Conservation (phyloP, 257 asterid genomes). For the Salvia splendens region DNA sequence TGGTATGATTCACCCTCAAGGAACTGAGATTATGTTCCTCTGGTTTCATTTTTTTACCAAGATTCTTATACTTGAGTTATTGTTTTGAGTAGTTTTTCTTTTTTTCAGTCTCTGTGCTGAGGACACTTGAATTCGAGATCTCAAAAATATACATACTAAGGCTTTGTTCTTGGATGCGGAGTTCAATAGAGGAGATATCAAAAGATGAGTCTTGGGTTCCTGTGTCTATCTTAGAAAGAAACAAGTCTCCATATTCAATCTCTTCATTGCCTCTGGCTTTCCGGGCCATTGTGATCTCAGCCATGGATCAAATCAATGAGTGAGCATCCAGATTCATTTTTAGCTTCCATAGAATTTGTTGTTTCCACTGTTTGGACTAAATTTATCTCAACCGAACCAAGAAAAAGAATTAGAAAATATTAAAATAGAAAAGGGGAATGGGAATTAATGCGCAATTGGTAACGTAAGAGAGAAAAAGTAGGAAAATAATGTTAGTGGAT, state of each 20-base stretch:
- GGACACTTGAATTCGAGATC: constrained; percentile 77
- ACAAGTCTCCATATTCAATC: constrained; percentile 87
- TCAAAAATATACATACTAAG: constrained; percentile 77
- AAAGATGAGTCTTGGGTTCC: constrained; percentile 89
- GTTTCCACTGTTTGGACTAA: neutral
- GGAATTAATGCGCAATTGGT: too few species aligned
- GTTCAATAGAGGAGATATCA: constrained; percentile 82
- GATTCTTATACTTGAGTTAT: constrained; percentile 28
- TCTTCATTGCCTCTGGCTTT: constrained; percentile 87
- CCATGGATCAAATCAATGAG: constrained; percentile 85
- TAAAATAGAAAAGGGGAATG: neutral
- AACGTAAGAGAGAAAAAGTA: too few species aligned
- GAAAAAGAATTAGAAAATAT: neutral
- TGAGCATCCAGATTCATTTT: constrained; percentile 46
- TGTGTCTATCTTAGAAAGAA: constrained; percentile 88
- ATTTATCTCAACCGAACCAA: constrained; percentile 6
- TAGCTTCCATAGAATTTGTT: constrained; percentile 4
- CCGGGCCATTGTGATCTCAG: constrained; percentile 72
- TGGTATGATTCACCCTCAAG: constrained; percentile 50
- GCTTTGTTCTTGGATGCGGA: constrained; percentile 97
- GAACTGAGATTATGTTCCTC: neutral
- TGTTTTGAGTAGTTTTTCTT: constrained; percentile 28
- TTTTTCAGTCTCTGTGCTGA: constrained; percentile 72
- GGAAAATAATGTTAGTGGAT: too few species aligned
- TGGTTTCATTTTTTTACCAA: constrained; percentile 14